Evolutionary conservation across 176 grass and related monocot genomes (phyloP).

Genomic region (Hyparrhenia diplandra): DNA sequence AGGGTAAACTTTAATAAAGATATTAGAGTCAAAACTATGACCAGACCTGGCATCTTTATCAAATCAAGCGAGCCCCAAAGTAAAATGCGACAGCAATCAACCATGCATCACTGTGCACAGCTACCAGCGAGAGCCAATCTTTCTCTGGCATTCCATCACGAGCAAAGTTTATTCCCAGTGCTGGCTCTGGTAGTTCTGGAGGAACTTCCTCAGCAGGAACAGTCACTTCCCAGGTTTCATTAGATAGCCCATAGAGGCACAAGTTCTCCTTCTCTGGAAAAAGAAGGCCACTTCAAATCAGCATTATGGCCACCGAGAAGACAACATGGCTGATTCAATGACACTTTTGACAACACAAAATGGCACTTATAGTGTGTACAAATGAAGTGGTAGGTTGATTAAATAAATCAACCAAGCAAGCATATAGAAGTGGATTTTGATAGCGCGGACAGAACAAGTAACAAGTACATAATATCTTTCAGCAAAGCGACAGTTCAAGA

Average conservation of each 20-base stretch:
- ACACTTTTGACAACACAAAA: not conserved
- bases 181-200: conserved; percentile 67
- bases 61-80: conserved; percentile 52
- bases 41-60: conserved; percentile 58
- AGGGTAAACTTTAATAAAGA: not conserved
- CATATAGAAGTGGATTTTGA: not conserved
- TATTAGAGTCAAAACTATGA: not conserved
- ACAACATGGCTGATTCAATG: not conserved
- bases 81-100: conserved; percentile 65
- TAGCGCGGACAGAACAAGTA: not conserved
- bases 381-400: not conserved
- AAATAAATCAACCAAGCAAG: not conserved
- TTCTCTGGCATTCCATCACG: conserved; percentile 47
- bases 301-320: not conserved
- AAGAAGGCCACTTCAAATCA: conserved; percentile 9
- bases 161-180: conserved; percentile 79
- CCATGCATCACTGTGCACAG: conserved; percentile 84
- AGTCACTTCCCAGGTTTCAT: conserved; percentile 63
- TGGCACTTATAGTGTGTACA: not conserved
- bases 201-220: conserved; percentile 57
- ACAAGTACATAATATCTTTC: not conserved
- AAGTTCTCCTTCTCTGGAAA: conserved; percentile 63
- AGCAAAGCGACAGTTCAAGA: not conserved
- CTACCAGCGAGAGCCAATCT: conserved; percentile 63
- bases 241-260: conserved; percentile 58